Evolutionary conservation across 2,329 filamentous ascomycete genomes (phyloP), one percentile per base, ranked within the genome.

Genomic region (Epichloe uncinata): DNA sequence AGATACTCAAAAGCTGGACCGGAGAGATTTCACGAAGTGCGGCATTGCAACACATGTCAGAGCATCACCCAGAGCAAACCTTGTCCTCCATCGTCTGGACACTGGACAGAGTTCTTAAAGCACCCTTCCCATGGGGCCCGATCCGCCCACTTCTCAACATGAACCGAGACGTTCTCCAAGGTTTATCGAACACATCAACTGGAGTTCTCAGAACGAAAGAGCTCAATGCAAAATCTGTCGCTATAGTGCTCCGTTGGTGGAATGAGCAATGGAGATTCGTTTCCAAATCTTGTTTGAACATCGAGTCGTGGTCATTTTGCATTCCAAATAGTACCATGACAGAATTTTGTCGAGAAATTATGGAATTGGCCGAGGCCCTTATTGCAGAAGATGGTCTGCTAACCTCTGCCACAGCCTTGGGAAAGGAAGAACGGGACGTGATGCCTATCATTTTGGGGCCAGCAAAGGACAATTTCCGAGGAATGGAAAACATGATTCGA

Each of bases 291-390:
- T 96, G 96, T 60, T 74, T 81, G 41, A 81, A 84, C 53, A 94
- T 90, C 3, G 89, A 95, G 61, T 70, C 72, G 11, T 98, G 93
- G 93, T 88, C 87, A 55, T 71, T 79, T 13, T 77, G 77, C 4
- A 80, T 87, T 52, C 83, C 91, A 47, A 93, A 88, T 62, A 68
- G 73, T 18, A 73, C 79, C 49, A 90, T 98, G 87, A 84, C 89
- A 59, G 83, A 95, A 51, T 96, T 97, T 60, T 96, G 90, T 62
- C 83, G 93, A 56, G 88, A 95, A 61, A 86, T 87, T 13, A 98
- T 98, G 79, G 88, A 97, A 59, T 86, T 95, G 61, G 90, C 91
- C 0, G 87, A 95, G 60, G 77, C 79, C 36, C 75, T 95, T 2
- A 86, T 97, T 61, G 82, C 87, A 40, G 83, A 95, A 58, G 93